A percentile compares a stretch with the other conserved stretches of the same genome.
Conservation (phyloP, 257 asterid species). For the Marsdenia floribunda region DNA sequence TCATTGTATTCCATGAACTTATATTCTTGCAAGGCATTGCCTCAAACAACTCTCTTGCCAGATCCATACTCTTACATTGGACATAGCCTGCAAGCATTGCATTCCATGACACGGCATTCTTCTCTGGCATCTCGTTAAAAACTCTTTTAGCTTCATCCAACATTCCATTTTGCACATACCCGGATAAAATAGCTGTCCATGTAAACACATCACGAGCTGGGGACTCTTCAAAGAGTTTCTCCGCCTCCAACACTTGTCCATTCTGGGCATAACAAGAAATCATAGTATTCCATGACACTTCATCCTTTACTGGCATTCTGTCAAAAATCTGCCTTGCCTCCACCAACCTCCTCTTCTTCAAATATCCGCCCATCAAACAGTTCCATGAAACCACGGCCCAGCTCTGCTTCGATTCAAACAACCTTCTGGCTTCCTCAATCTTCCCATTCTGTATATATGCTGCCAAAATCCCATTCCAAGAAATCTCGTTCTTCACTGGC, state of each 20-base stretch:
- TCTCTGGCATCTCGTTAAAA: slow-evolving; percentile 77
- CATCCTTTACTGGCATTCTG: slow-evolving; percentile 68
- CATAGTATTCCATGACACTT: slow-evolving; percentile 85
- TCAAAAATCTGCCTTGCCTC: slow-evolving; percentile 68
- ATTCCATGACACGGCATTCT: slow-evolving; percentile 82
- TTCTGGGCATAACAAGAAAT: slow-evolving; percentile 79
- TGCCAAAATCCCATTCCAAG: slow-evolving; percentile 91
- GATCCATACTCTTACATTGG: slow-evolving; percentile 58
- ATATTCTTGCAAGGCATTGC: slow-evolving; percentile 70
- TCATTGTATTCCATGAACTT: slow-evolving; percentile 93
- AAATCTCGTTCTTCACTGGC: slow-evolving; percentile 79
- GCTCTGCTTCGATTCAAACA: slow-evolving; percentile 62
- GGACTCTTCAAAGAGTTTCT: slow-evolving; percentile 60
- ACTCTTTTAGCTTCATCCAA: slow-evolving; percentile 64
- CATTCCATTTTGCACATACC: slow-evolving; percentile 73
- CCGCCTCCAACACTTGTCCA: slow-evolving; percentile 59
- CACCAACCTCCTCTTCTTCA: slow-evolving; percentile 64
- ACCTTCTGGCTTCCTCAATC: slow-evolving; percentile 68
- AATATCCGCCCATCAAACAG: slow-evolving; percentile 90
- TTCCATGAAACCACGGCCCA: slow-evolving; percentile 95
- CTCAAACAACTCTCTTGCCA: slow-evolving; percentile 71
- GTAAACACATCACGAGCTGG: slow-evolving; percentile 70
- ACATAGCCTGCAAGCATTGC: slow-evolving; percentile 91
- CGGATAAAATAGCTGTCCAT: slow-evolving; percentile 91
- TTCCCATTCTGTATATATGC: slow-evolving; percentile 79